Conservation (phyloP, 169 alveolate species). For the Amoebophrya sp. region DNA sequence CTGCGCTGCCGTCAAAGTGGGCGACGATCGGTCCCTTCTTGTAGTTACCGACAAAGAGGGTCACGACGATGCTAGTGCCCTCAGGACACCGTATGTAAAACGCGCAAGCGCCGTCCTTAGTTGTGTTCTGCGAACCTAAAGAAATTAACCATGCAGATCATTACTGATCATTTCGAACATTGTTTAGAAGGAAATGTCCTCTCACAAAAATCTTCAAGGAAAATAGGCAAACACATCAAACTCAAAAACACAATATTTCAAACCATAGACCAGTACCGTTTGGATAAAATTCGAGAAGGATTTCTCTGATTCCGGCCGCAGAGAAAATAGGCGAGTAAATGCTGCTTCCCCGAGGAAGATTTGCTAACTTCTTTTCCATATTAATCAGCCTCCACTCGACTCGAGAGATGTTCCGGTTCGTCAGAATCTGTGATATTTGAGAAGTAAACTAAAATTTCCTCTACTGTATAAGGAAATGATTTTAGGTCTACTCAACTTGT, state of each 20-base stretch:
- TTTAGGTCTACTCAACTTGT: no score
- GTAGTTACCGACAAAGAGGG: slow-evolving; percentile 27
- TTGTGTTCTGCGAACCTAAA: not conserved
- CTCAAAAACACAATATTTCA: no score
- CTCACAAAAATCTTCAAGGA: no score
- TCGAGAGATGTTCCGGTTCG: slow-evolving; percentile 28
- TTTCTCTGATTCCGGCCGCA: slow-evolving; percentile 32
- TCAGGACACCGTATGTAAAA: slow-evolving; percentile 32
- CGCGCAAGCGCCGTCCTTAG: slow-evolving; percentile 25
- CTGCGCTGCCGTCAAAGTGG: slow-evolving; percentile 34
- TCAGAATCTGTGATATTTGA: slow-evolving; percentile 21
- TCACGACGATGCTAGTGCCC: slow-evolving; percentile 30
- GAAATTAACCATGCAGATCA: no score
- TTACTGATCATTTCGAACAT: no score
- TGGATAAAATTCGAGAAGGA: slow-evolving; percentile 34
- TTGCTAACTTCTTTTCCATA: not conserved
- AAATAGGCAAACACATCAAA: no score
- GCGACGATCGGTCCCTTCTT: slow-evolving; percentile 38
- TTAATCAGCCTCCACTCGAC: slow-evolving; percentile 29
- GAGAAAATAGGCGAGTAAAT: slow-evolving; percentile 31
- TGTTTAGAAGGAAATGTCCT: no score
- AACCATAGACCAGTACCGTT: not conserved
- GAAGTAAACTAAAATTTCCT: no score
- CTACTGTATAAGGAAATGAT: no score
- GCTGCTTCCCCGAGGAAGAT: not conserved